Evolutionary conservation across 2,329 filamentous ascomycete genomes (phyloP).

Genomic region (Hypoxylon sp.): DNA sequence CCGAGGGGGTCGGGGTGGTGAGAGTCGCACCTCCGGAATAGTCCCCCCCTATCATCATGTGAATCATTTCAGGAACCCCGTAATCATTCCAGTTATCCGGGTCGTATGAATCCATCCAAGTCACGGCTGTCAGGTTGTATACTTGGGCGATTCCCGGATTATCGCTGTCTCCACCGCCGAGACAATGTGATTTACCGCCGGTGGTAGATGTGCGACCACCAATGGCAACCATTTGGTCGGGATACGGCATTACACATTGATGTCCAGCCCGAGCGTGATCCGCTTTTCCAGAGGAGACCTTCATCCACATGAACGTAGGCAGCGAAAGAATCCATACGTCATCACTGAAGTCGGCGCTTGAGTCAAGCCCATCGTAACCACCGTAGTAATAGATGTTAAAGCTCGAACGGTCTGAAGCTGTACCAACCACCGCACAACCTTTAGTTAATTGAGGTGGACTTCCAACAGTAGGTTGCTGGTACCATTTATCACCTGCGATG

Average conservation of each 20-base stretch:
- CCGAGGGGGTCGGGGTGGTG: constrained; percentile 67
- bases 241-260: constrained; percentile 77
- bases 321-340: constrained; percentile 85
- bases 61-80: constrained; percentile 70
- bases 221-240: constrained; percentile 81
- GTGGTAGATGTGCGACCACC: constrained; percentile 66
- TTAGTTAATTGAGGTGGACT: constrained; percentile 65
- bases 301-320: constrained; percentile 82
- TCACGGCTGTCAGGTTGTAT: constrained; percentile 75
- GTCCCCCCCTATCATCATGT: constrained; percentile 72
- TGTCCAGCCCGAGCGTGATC: constrained; percentile 74
- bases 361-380: constrained; percentile 68
- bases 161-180: constrained; percentile 59
- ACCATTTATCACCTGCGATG: constrained; percentile 73
- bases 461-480: constrained; percentile 70
- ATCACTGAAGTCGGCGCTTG: constrained; percentile 56
- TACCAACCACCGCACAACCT: constrained; percentile 78
- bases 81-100: constrained; percentile 72
- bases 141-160: constrained; percentile 60
- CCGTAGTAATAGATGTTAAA: constrained; percentile 89
- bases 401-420: constrained; percentile 74
- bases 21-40: constrained; percentile 73
- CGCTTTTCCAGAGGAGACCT: constrained; percentile 53
- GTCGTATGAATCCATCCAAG: constrained; percentile 76
- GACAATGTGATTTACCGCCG: constrained; percentile 50